Conservation (phyloP, 2,329 filamentous ascomycete species). For the Aspergillus sclerotialis region DNA sequence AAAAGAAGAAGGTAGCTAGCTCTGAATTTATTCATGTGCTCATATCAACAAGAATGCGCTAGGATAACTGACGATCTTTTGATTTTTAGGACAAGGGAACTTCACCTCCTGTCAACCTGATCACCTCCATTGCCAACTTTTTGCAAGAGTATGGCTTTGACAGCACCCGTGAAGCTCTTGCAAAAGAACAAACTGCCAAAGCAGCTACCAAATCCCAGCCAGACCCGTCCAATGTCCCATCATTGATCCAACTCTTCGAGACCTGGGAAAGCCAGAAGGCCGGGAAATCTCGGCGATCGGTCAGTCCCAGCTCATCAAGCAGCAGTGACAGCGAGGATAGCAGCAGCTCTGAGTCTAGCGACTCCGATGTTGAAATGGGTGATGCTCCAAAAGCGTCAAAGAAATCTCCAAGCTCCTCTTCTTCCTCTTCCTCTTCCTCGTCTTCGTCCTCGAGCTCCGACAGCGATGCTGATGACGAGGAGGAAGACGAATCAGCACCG, state of each 20-base stretch:
- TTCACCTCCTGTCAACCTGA: conserved; percentile 52
- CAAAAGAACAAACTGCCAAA: conserved; percentile 48
- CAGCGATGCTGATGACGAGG: conserved; percentile 47
- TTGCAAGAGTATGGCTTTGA: conserved; percentile 60
- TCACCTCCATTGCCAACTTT: conserved; percentile 62
- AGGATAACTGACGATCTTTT: conserved; percentile 6
- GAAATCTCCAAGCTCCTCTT: conserved; percentile 22
- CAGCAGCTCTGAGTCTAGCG: conserved; percentile 22
- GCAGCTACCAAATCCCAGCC: conserved; percentile 12
- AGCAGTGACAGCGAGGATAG: conserved; percentile 12
- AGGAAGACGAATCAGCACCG: conserved; percentile 43
- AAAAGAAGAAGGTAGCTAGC: conserved; percentile 15
- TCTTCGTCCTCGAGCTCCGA: conserved; percentile 35
- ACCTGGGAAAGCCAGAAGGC: conserved; percentile 15
- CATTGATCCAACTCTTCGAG: conserved; percentile 35
- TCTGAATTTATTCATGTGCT: background rate
- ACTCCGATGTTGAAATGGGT: conserved; percentile 38
- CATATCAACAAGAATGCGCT: background rate
- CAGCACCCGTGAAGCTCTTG: conserved; percentile 55
- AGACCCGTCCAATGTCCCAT: conserved; percentile 25
- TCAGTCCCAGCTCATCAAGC: conserved; percentile 10
- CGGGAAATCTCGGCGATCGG: conserved; percentile 6
- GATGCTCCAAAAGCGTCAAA: conserved; percentile 29
- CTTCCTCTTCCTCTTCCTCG: conserved; percentile 28
- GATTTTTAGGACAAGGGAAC: no score